Base-by-base conservation (phyloP, 75 land plant species). In the Larix kaempferi region DNA sequence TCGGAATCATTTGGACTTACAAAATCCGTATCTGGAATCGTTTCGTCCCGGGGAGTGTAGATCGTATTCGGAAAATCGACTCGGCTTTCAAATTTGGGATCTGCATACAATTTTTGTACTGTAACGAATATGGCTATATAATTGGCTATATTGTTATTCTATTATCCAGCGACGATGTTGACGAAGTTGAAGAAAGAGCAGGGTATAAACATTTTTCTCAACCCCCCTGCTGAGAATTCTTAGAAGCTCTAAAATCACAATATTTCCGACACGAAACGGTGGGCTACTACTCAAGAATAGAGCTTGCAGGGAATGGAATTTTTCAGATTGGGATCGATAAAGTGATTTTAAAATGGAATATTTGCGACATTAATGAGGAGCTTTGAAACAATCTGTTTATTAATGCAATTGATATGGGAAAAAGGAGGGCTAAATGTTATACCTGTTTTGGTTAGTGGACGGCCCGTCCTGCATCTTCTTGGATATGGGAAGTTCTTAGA, bases 381-480 rank as follows among this genome's bases (percentile, higher is more conserved):
- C 13, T 11, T 61, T 22, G 10, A 13, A 6, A 14, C 3, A 61
- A 22, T 22, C 1, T 25, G 13, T 11, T 6, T 23, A 25, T 13
- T 21, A 61, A 10, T 59, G 13, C 3, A 26, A 63, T 13, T 11
- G 15, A 8, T n/a, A 23, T 6, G 0, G 5, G 16, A 5, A 5
- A 10, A 44, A 73, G 56, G 55, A 21, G 12, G 0, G 14, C 25
- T 22, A 5, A 13, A 49, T 25, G 23, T 17, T 73, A 73, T 39
- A 90, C 91, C 92, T 76, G 59, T 81, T 27, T 85, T 80, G 12
- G 80, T 72, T 11, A 39, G 77, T 13, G 86, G 87, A 16, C 93
- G 86, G 14, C 91, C 88, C 2, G 95, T 92, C 65, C 91, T 80
- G 71, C 88, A 82, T 0, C 92, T 76, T 13, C 95, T 83, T 4